Evolutionary conservation across 805 yeast species (phyloP).

Genomic region (Jamesozyma lodderae): DNA sequence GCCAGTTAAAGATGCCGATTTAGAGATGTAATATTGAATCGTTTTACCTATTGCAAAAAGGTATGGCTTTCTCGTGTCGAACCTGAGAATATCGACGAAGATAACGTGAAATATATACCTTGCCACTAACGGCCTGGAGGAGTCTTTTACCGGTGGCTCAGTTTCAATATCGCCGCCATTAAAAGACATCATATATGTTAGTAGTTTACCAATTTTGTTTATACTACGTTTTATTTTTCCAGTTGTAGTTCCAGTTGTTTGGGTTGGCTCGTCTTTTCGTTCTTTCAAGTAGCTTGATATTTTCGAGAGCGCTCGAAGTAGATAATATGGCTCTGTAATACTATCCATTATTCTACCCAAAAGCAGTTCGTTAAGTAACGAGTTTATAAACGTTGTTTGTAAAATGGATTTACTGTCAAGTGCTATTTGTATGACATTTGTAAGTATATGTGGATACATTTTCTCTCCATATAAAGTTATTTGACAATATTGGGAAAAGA

Average conservation of each 20-base stretch:
- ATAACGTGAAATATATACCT: conserved; percentile 16
- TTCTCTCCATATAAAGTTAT: conserved; percentile 9
- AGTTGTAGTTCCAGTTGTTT: not conserved
- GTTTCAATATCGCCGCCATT: not conserved
- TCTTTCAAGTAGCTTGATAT: conserved; percentile 5
- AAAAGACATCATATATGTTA: conserved; percentile 1
- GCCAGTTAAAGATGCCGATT: not conserved
- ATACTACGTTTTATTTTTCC: not conserved
- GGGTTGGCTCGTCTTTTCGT: not conserved
- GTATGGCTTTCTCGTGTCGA: conserved; percentile 26
- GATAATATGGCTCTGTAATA: conserved; percentile 21
- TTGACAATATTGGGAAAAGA: conserved; percentile 9
- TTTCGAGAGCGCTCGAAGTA: conserved; percentile 15
- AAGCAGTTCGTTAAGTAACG: conserved; percentile 17
- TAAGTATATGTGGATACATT: conserved; percentile 15
- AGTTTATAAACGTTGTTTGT: conserved; percentile 18
- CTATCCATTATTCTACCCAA: conserved; percentile 20
- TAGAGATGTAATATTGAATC: conserved; percentile 10
- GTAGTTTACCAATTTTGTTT: not conserved
- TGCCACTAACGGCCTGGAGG: not conserved
- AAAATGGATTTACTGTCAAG: conserved; percentile 14
- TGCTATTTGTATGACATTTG: conserved; percentile 7
- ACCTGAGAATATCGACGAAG: conserved; percentile 10
- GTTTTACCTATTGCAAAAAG: conserved; percentile 21
- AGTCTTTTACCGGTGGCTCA: not conserved